phyloP scores from a whole-genome alignment of 495 filamentous ascomycete genomes.

The Saxispiralis lemnorum region DNA sequence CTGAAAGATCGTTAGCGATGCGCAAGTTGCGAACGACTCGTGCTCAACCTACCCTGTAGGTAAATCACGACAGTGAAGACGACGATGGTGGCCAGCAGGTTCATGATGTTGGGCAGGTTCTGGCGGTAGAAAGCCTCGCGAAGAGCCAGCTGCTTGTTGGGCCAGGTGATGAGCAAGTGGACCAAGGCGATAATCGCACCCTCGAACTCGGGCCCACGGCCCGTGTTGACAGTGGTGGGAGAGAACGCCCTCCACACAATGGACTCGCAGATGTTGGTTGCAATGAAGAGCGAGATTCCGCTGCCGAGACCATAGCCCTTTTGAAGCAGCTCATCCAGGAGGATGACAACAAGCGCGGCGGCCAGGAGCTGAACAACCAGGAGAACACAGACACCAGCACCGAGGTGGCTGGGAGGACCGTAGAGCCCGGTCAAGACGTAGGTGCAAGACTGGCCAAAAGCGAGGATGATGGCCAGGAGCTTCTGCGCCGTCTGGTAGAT shows the following conservation, averaged over 20 bases:
- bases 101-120: conserved; percentile 99
- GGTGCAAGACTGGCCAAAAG: conserved; percentile 90
- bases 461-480: conserved; percentile 94
- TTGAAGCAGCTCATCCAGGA: conserved; percentile 96
- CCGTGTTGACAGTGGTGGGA: conserved; percentile 97
- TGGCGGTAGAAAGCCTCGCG: conserved; percentile 98
- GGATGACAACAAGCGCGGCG: conserved; percentile 94
- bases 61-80: conserved; percentile 98
- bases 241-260: conserved; percentile 99
- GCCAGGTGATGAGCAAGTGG: conserved; percentile 95
- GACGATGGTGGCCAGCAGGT: conserved; percentile 77
- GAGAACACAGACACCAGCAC: conserved; percentile 92
- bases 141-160: conserved; percentile 92
- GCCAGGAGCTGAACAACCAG: conserved; percentile 92
- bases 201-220: conserved; percentile 97
- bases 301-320: conserved; percentile 98
- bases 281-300: conserved; percentile 98
- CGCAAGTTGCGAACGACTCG: neutral
- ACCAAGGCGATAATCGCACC: conserved; percentile 97
- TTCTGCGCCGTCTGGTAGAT: conserved; percentile 99
- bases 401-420: conserved; percentile 85
- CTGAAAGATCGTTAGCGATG: conserved; percentile 18
- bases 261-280: conserved; percentile 99
- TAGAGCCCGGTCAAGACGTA: conserved; percentile 97
- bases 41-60: conserved; percentile 41